A percentile compares a stretch with the other conserved stretches of the same genome.
phyloP scores from a whole-genome alignment of 768 basidiomycete species.

The Mycena indigotica region DNA sequence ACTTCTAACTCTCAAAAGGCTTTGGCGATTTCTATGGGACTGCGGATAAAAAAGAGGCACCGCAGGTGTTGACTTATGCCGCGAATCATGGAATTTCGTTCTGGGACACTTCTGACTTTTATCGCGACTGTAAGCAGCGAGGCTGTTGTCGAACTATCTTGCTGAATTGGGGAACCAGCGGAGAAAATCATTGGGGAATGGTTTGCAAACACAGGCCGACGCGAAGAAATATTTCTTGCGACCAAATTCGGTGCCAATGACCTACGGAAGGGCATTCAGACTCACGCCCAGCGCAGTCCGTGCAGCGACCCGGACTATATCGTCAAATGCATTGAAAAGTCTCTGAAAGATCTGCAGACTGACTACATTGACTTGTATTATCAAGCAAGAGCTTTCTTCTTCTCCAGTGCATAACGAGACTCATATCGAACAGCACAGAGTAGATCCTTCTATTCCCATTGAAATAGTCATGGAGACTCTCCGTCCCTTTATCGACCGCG shows the following conservation, averaged over 20 bases:
- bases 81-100: slow-evolving; percentile 39
- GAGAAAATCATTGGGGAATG: slow-evolving; percentile 47
- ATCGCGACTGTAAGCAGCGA: slow-evolving; percentile 22
- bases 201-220: slow-evolving; percentile 27
- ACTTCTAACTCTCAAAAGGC: slow-evolving; percentile 3
- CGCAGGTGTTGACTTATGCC: slow-evolving; percentile 19
- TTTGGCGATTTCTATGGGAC: slow-evolving; percentile 23
- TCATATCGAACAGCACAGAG: slow-evolving; percentile 18
- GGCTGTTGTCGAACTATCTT: neutral
- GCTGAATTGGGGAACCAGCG: neutral
- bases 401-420: neutral
- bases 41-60: slow-evolving; percentile 5
- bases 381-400: slow-evolving; percentile 9
- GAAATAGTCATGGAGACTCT: slow-evolving; percentile 27
- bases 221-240: slow-evolving; percentile 47
- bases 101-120: slow-evolving; percentile 48
- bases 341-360: slow-evolving; percentile 33
- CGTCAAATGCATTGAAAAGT: slow-evolving; percentile 29
- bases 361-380: slow-evolving; percentile 36
- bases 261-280: slow-evolving; percentile 11
- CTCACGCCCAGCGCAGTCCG: slow-evolving; percentile 23
- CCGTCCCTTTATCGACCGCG: slow-evolving; percentile 25
- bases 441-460: slow-evolving; percentile 22
- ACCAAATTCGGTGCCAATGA: slow-evolving; percentile 45
- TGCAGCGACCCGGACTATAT: slow-evolving; percentile 39